Evolutionary conservation across 495 filamentous ascomycete species (phyloP).

Genomic region (Astrothelium macrocarpum): DNA sequence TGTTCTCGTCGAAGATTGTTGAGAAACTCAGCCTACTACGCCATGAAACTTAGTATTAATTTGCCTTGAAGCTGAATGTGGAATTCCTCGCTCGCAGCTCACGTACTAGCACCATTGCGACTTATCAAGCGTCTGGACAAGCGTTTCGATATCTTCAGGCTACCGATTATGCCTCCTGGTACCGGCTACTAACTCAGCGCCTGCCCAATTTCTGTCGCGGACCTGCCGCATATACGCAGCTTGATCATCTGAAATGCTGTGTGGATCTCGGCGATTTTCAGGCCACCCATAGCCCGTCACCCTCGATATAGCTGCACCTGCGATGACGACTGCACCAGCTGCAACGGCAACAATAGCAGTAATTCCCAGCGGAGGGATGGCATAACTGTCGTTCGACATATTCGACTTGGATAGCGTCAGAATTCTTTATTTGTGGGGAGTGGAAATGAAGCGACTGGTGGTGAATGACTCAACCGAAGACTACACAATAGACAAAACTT

Average conservation of each 20-base stretch:
- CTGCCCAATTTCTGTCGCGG: background rate
- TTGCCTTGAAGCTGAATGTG: too few relatives aligned
- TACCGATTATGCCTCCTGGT: background rate
- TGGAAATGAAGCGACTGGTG: too few relatives aligned
- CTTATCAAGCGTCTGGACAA: background rate
- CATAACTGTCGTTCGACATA: background rate
- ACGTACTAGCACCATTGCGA: background rate
- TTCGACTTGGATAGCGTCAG: background rate
- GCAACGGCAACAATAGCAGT: background rate
- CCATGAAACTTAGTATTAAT: too few relatives aligned
- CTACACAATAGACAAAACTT: too few relatives aligned
- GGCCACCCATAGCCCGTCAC: background rate
- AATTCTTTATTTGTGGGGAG: too few relatives aligned
- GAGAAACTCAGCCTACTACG: too few relatives aligned
- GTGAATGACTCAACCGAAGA: too few relatives aligned
- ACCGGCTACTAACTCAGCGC: background rate
- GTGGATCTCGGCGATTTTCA: background rate
- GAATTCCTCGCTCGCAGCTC: too few relatives aligned
- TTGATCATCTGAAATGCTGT: background rate
- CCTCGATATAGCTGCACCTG: background rate
- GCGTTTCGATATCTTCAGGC: background rate
- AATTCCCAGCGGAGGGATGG: background rate
- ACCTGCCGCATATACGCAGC: background rate
- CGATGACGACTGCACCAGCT: background rate
- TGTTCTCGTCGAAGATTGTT: too few relatives aligned